Conservation (phyloP, 805 yeast species). For the Yarrowia sp. region DNA sequence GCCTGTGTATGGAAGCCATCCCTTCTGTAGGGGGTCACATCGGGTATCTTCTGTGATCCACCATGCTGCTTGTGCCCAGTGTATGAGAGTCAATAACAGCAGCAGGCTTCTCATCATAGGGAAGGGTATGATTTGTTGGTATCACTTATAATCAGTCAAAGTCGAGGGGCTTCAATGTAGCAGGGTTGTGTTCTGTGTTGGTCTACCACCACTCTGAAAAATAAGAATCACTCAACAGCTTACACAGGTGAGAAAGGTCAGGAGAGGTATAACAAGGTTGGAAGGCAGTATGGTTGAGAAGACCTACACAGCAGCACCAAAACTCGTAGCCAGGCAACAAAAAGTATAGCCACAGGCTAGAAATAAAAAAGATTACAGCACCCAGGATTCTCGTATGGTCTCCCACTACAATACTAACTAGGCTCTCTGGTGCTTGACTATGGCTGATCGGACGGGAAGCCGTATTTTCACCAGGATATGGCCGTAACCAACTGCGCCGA, state of each 20-base stretch:
- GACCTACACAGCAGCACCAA: background rate
- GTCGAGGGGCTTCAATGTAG: background rate
- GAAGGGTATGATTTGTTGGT: background rate
- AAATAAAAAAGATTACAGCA: slow-evolving; percentile 3
- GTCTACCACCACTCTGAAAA: background rate
- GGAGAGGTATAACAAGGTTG: too few species aligned
- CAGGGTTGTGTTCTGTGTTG: background rate
- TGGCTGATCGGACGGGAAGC: slow-evolving; percentile 25
- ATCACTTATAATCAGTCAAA: background rate
- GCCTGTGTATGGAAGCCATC: slow-evolving; percentile 12
- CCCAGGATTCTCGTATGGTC: slow-evolving; percentile 25
- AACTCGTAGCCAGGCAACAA: background rate
- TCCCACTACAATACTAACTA: slow-evolving; percentile 24
- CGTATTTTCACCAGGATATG: slow-evolving; percentile 23
- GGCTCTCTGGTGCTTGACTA: slow-evolving; percentile 25
- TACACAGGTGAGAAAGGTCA: too few species aligned
- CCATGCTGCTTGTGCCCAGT: slow-evolving; percentile 14
- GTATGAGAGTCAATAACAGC: background rate
- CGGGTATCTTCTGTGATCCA: slow-evolving; percentile 19
- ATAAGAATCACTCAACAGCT: background rate
- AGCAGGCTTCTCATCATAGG: background rate
- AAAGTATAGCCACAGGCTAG: background rate
- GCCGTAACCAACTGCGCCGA: slow-evolving; percentile 22
- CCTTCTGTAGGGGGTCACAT: slow-evolving; percentile 18
- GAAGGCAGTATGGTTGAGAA: too few species aligned